These are phyloP conservation scores for Termitomyces sp. DNA, from an alignment of 768 basidiomycete species.

Conservation along the genomic window DNA sequence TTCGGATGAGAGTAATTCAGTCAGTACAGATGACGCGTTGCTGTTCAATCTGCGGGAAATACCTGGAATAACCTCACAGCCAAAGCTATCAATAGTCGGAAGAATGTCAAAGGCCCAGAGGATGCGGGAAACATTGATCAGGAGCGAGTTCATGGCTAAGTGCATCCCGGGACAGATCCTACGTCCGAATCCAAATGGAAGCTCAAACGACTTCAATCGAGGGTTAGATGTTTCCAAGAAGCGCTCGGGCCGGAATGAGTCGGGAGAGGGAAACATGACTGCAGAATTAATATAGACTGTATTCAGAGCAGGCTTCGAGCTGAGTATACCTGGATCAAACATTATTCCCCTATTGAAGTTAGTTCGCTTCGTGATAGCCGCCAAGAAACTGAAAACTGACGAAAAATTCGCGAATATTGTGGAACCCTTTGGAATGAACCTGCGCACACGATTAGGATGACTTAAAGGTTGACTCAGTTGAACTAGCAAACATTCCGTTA, in stretches of 20 bases:
- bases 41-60: neutral
- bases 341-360: conserved; percentile 4
- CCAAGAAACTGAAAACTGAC: neutral
- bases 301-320: neutral
- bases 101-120: conserved; percentile 31
- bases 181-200: conserved; percentile 37
- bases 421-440: conserved; percentile 11
- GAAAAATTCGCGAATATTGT: conserved; percentile 9
- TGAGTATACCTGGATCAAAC: conserved; percentile 8
- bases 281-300: neutral
- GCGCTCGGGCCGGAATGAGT: conserved; percentile 19
- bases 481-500: conserved; percentile 5
- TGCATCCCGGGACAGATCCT: conserved; percentile 33
- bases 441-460: neutral
- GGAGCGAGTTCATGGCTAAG: conserved; percentile 27
- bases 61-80: conserved; percentile 11
- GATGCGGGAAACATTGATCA: conserved; percentile 29
- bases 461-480: neutral
- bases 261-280: conserved; percentile 7
- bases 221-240: conserved; percentile 7
- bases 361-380: neutral
- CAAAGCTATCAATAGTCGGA: conserved; percentile 9
- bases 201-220: conserved; percentile 5
- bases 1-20: conserved; percentile 4
- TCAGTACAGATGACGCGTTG: neutral